Evolutionary conservation across 164 flowering plant species (phyloP).

Genomic region (Litsea cubeba): DNA sequence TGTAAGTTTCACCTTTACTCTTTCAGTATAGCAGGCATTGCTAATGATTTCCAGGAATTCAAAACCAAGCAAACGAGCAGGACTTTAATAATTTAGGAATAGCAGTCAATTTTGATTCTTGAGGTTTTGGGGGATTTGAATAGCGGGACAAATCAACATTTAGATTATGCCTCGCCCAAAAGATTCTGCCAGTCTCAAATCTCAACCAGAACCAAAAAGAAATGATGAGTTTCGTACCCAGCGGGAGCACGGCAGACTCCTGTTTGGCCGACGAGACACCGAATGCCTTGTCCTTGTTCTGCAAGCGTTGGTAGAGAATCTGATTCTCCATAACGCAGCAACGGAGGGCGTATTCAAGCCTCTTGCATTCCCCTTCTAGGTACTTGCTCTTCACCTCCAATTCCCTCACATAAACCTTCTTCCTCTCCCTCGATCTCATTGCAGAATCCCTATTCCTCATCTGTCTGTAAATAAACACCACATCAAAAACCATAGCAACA

Average conservation of each 20-base stretch:
- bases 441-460: conserved; percentile 92
- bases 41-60: no score
- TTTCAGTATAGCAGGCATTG: no score
- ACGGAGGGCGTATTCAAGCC: conserved; percentile 63
- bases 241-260: conserved; percentile 99
- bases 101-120: no score
- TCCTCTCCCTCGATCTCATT: conserved; percentile 87
- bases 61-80: no score
- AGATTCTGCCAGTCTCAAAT: no score
- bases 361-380: conserved; percentile 74
- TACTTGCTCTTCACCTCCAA: conserved; percentile 81
- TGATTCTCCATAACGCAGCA: conserved; percentile 73
- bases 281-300: conserved; percentile 32
- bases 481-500: neutral
- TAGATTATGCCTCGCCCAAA: no score
- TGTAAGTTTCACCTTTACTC: no score
- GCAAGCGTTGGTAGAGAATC: conserved; percentile 53
- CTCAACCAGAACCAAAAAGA: neutral
- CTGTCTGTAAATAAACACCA: conserved; percentile 41
- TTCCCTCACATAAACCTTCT: conserved; percentile 69
- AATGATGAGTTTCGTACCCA: conserved; percentile 55
- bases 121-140: no score
- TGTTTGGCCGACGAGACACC: conserved; percentile 69
- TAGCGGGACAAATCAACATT: no score
- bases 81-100: no score